A percentile compares a stretch with the other conserved stretches of the same genome.
These are phyloP conservation scores for Polygonum aviculare DNA, from an alignment of 148 eudicot species.

Conservation along the genomic window DNA sequence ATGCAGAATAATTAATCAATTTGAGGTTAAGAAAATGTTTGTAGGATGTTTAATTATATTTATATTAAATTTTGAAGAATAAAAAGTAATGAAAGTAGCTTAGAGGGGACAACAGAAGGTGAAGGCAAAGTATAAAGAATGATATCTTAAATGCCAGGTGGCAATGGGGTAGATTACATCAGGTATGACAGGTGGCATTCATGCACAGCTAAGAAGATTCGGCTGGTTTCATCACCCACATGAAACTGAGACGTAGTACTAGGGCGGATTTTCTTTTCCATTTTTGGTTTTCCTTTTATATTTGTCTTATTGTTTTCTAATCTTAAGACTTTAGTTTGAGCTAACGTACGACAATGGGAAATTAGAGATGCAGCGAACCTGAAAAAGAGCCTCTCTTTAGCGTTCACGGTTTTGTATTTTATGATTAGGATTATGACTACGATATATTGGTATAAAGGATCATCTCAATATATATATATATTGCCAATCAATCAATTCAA, in stretches of 20 bases:
- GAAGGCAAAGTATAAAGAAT: not conserved
- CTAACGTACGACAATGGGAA: conserved; percentile 6
- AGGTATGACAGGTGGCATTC: conserved; percentile 3
- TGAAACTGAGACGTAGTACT: not conserved
- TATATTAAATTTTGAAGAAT: too few species aligned
- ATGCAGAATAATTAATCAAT: too few species aligned
- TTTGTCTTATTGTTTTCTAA: not conserved
- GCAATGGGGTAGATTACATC: not conserved
- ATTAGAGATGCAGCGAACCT: conserved; percentile 4
- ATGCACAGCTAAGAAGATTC: not conserved
- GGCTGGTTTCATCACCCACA: not conserved
- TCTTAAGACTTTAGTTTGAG: not conserved
- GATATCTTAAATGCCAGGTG: not conserved
- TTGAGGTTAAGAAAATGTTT: too few species aligned
- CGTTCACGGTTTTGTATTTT: too few species aligned
- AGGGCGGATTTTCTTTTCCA: not conserved
- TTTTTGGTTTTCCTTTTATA: not conserved
- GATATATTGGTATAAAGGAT: too few species aligned
- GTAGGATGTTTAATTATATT: too few species aligned
- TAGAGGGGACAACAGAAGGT: not conserved
- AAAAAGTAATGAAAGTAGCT: not conserved
- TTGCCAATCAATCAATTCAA: too few species aligned
- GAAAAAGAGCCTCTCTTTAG: not conserved
- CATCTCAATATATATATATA: too few species aligned
- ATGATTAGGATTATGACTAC: not conserved